These are phyloP conservation scores for Lipomyces orientalis DNA, from an alignment of 805 yeast genomes.

Conservation along the genomic window DNA sequence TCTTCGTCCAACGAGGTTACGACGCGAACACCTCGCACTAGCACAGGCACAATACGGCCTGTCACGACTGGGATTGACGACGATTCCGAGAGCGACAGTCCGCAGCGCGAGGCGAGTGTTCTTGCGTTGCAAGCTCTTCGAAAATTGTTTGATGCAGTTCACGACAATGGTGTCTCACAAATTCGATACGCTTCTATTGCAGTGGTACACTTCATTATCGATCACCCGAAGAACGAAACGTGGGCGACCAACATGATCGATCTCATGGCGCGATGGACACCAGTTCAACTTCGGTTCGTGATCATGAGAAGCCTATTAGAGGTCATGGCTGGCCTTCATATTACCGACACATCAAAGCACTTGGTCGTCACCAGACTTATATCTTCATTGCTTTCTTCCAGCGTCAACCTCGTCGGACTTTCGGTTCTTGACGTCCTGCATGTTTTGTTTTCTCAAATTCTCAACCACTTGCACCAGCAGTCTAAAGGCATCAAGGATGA, in stretches of 20 bases:
- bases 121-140: constrained; percentile 53
- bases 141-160: constrained; percentile 66
- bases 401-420: constrained; percentile 83
- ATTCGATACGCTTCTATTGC: constrained; percentile 61
- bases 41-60: constrained; percentile 6
- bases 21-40: constrained; percentile 12
- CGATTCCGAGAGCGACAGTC: constrained; percentile 20
- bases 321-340: constrained; percentile 28
- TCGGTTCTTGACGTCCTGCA: constrained; percentile 73
- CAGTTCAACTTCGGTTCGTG: constrained; percentile 75
- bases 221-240: constrained; percentile 38
- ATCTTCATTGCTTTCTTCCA: constrained; percentile 69
- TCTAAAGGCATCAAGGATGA: constrained; percentile 9
- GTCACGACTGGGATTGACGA: not conserved
- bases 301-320: constrained; percentile 53
- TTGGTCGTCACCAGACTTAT: constrained; percentile 54
- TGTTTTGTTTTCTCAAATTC: constrained; percentile 25
- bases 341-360: constrained; percentile 43
- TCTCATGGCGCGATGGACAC: constrained; percentile 75
- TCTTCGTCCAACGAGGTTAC: constrained; percentile 3
- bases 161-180: constrained; percentile 54
- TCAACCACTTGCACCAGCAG: constrained; percentile 48
- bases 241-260: constrained; percentile 69
- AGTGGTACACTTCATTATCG: constrained; percentile 54
- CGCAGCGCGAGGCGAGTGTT: constrained; percentile 11